A percentile compares a stretch with the other conserved stretches of the same genome.
Conservation (phyloP, 2,329 filamentous ascomycete genomes). For the Exophiala bonariae region DNA sequence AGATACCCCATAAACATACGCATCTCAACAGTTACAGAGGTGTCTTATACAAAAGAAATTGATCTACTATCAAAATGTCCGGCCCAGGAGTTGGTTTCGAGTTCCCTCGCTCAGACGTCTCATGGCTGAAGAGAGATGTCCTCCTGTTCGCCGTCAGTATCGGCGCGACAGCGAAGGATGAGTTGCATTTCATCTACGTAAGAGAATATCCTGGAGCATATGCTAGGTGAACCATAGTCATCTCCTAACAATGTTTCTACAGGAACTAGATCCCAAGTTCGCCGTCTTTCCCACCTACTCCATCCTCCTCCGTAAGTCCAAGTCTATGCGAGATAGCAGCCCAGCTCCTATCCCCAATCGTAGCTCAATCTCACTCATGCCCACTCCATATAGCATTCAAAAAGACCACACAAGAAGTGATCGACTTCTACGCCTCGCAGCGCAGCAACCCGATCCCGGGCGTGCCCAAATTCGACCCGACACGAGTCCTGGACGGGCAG, state of each 20-base stretch:
- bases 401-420: slow-evolving; percentile 69
- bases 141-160: slow-evolving; percentile 90
- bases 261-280: slow-evolving; percentile 85
- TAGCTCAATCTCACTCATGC: too few species aligned
- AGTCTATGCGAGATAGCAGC: not conserved
- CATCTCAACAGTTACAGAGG: too few species aligned
- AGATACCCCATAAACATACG: not conserved
- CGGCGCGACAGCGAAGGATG: slow-evolving; percentile 71
- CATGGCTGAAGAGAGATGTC: slow-evolving; percentile 85
- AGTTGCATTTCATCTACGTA: slow-evolving; percentile 92
- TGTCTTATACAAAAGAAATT: not conserved
- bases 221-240: too few species aligned
- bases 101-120: slow-evolving; percentile 72
- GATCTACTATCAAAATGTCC: slow-evolving; percentile 37
- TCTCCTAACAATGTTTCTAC: not conserved
- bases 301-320: slow-evolving; percentile 68
- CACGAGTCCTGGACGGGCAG: slow-evolving; percentile 79
- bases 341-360: too few species aligned
- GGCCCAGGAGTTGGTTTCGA: slow-evolving; percentile 69
- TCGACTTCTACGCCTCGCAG: slow-evolving; percentile 79
- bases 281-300: slow-evolving; percentile 87
- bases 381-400: slow-evolving; percentile 72
- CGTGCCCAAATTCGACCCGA: slow-evolving; percentile 73
- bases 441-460: slow-evolving; percentile 68
- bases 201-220: slow-evolving; percentile 28